Evolutionary conservation across 768 basidiomycete genomes (phyloP).

Genomic region (Pholiota conissans): DNA sequence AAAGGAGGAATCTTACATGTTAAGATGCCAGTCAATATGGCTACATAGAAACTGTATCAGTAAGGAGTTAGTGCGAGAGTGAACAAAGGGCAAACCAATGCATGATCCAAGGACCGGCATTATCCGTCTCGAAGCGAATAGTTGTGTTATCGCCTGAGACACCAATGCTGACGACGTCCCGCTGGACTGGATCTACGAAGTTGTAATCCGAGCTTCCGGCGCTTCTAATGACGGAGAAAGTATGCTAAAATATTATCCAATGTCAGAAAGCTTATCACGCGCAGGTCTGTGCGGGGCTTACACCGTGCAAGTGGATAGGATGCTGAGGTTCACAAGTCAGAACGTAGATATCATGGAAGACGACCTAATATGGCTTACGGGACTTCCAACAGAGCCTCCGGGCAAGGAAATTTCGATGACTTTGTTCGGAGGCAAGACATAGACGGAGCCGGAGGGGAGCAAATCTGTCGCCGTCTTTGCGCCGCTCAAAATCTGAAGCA

Average conservation of each 20-base stretch:
- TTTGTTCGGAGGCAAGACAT: conserved; percentile 43
- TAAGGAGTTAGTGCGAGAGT: too few relatives aligned
- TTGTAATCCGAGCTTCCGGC: conserved; percentile 39
- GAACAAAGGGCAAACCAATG: too few relatives aligned
- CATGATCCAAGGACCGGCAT: conserved; percentile 51
- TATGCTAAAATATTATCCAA: conserved; percentile 30
- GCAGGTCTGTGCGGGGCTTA: too few relatives aligned
- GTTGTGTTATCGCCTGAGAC: conserved; percentile 35
- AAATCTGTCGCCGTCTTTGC: conserved; percentile 44
- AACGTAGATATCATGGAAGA: not conserved
- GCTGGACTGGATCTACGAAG: conserved; percentile 39
- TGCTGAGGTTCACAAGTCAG: conserved; percentile 24
- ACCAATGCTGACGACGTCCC: conserved; percentile 37
- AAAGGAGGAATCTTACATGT: too few relatives aligned
- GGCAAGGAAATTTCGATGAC: conserved; percentile 34
- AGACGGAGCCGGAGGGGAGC: conserved; percentile 48
- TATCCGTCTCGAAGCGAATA: conserved; percentile 51
- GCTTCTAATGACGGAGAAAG: conserved; percentile 44
- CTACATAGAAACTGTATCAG: too few relatives aligned
- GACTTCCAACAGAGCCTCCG: conserved; percentile 34
- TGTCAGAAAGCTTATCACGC: too few relatives aligned
- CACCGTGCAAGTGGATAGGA: conserved; percentile 40
- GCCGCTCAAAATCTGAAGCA: conserved; percentile 61
- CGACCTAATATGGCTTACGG: conserved; percentile 24
- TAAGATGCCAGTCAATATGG: too few relatives aligned